Conservation (phyloP, 441 rosid genomes). For the Codiaeum variegatum region DNA sequence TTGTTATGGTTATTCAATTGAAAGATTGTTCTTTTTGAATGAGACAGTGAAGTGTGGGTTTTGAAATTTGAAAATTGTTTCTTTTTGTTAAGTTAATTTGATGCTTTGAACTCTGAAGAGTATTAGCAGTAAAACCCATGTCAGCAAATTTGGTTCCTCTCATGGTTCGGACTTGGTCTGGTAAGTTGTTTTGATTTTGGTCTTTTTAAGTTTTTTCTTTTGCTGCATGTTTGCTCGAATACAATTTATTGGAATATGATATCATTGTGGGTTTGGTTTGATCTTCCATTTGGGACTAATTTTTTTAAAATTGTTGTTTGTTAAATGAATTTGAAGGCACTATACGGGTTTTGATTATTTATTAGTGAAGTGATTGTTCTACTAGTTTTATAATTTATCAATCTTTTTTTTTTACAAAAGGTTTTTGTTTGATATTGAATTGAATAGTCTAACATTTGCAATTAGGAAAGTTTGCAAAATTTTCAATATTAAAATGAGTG, state of each 20-base stretch:
- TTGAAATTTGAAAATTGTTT: conserved; percentile 13
- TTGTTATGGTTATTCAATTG: not conserved
- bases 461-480: not conserved
- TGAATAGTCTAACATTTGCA: not conserved
- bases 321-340: conserved; percentile 5
- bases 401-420: not conserved
- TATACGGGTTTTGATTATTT: conserved; percentile 5
- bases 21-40: not conserved
- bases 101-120: conserved; percentile 20
- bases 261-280: not conserved
- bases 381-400: not conserved
- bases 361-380: not conserved
- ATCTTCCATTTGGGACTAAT: not conserved
- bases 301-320: not conserved
- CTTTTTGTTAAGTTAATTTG: conserved; percentile 15
- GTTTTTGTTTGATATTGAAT: not conserved
- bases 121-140: conserved; percentile 36
- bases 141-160: conserved; percentile 32
- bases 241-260: conserved; percentile 1
- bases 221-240: not conserved
- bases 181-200: conserved; percentile 31
- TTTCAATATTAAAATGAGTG: not conserved
- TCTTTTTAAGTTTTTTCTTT: conserved; percentile 8
- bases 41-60: conserved; percentile 13
- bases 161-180: conserved; percentile 38